Percentiles rank a stretch among this genome's conserved stretches.
These are phyloP conservation scores for Fonsecaea multimorphosa DNA, from an alignment of 2,329 filamentous ascomycete species.

Conservation along the genomic window DNA sequence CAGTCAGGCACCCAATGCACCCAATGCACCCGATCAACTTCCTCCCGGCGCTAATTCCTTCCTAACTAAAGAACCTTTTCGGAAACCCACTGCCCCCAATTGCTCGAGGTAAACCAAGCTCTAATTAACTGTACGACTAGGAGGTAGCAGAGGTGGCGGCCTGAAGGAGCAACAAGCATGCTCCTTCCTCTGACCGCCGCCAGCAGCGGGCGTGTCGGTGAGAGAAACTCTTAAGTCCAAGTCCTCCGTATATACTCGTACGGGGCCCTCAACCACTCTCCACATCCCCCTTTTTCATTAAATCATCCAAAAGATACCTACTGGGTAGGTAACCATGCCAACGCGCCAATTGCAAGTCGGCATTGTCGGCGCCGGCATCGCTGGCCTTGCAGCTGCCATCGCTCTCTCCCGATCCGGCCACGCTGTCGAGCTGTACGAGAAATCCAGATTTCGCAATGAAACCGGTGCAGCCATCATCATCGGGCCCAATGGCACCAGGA, in stretches of 20 bases:
- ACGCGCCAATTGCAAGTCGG: constrained; percentile 21
- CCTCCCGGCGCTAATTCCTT: no score
- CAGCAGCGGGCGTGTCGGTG: no score
- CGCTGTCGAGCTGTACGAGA: constrained; percentile 42
- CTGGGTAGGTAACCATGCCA: neutral
- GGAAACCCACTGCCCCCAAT: no score
- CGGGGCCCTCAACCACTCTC: no score
- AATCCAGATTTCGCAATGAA: constrained; percentile 42
- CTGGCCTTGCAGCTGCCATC: constrained; percentile 43
- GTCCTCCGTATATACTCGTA: neutral
- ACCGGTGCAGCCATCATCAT: constrained; percentile 43
- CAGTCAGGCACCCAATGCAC: no score
- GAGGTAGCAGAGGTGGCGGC: neutral
- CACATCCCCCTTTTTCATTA: no score
- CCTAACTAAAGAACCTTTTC: no score
- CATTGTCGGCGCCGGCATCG: constrained; percentile 43
- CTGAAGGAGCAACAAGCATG: neutral
- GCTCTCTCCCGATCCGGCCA: constrained; percentile 44
- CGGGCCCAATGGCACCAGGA: constrained; percentile 41
- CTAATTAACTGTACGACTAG: no score
- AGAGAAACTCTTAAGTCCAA: no score
- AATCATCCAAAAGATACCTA: neutral
- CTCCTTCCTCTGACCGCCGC: neutral
- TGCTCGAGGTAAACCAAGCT: no score
- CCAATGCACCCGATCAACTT: no score